These are phyloP conservation scores for Camelina neglecta DNA, from an alignment of 345 rosid species.

Conservation along the genomic window DNA sequence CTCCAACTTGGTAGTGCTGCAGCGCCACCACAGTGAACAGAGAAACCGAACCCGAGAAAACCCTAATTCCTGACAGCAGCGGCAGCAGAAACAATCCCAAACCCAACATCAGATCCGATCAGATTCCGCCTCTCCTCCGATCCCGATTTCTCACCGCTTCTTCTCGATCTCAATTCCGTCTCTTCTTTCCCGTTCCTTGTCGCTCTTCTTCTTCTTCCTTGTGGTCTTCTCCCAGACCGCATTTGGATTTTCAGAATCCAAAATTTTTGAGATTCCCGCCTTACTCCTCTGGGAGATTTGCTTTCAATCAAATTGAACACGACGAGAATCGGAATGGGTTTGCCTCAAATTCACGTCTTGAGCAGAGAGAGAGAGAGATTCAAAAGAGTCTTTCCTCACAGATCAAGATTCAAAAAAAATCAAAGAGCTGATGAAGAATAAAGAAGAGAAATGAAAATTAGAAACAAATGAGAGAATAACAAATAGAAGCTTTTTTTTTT, in stretches of 20 bases:
- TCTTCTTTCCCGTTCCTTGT: conserved; percentile 24
- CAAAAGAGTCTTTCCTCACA: conserved; percentile 13
- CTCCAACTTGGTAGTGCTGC: conserved; percentile 75
- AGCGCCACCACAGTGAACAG: conserved; percentile 57
- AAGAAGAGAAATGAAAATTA: conserved; percentile 1
- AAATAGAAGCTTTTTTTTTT: conserved; percentile 21
- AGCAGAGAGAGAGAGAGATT: neutral
- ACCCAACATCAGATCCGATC: conserved; percentile 85
- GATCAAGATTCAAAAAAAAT: conserved; percentile 38
- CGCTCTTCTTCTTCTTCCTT: conserved; percentile 29
- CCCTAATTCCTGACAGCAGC: conserved; percentile 37
- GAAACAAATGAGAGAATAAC: conserved; percentile 26
- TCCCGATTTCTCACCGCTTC: conserved; percentile 40
- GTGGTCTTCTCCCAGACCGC: conserved; percentile 65
- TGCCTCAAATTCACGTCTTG: conserved; percentile 34
- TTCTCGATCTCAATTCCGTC: conserved; percentile 41
- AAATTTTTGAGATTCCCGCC: conserved; percentile 41
- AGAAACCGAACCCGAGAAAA: conserved; percentile 21
- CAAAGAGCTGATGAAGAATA: conserved; percentile 31
- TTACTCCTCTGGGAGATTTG: conserved; percentile 23
- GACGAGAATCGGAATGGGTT: conserved; percentile 28
- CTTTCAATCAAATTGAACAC: conserved; percentile 27
- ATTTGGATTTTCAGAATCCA: conserved; percentile 57
- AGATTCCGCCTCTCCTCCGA: conserved; percentile 34
- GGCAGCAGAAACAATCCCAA: conserved; percentile 27